phyloP scores from a whole-genome alignment of 2,329 filamentous ascomycete species.

The Orbilia brochopaga region DNA sequence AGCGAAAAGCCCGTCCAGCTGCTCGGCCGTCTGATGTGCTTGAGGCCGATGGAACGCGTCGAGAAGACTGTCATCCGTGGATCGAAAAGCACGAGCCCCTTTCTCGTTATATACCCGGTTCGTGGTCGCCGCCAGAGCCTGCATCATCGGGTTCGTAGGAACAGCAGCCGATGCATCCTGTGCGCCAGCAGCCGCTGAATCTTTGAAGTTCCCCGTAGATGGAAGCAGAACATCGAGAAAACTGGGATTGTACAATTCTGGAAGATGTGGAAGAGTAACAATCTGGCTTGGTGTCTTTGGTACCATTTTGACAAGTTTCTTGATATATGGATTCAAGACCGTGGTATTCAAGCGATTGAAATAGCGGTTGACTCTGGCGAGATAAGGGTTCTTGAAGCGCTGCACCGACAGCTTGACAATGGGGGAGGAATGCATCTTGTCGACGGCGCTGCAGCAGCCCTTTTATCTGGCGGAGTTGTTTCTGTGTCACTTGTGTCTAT shows the following conservation, averaged over 20 bases:
- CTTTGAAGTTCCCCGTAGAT: conserved; percentile 1
- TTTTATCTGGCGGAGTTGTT: too few relatives aligned
- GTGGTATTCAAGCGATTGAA: conserved; percentile 9
- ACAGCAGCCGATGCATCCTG: conserved; percentile 15
- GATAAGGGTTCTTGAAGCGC: conserved; percentile 10
- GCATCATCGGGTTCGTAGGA: conserved; percentile 31
- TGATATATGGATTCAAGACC: not conserved
- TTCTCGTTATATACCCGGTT: conserved; percentile 65
- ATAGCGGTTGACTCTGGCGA: conserved; percentile 10
- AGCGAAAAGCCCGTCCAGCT: conserved; percentile 60
- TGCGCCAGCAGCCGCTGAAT: conserved; percentile 9
- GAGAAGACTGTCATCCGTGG: conserved; percentile 61
- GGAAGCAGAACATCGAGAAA: conserved; percentile 34
- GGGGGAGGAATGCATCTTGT: conserved; percentile 18
- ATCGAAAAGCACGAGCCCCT: conserved; percentile 61
- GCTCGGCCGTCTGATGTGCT: conserved; percentile 57
- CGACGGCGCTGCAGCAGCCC: conserved; percentile 2
- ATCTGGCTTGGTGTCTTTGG: conserved; percentile 4
- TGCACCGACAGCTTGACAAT: not conserved
- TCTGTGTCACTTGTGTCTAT: too few relatives aligned
- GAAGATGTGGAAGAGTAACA: conserved; percentile 24
- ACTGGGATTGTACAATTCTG: conserved; percentile 28
- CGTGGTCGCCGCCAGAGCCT: conserved; percentile 1
- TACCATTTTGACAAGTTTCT: not conserved
- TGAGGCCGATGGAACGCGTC: conserved; percentile 66